Percentiles rank a stretch among this genome's conserved stretches.
These are phyloP conservation scores for Arthromyces matolae DNA, from an alignment of 768 basidiomycete species.

Conservation along the genomic window DNA sequence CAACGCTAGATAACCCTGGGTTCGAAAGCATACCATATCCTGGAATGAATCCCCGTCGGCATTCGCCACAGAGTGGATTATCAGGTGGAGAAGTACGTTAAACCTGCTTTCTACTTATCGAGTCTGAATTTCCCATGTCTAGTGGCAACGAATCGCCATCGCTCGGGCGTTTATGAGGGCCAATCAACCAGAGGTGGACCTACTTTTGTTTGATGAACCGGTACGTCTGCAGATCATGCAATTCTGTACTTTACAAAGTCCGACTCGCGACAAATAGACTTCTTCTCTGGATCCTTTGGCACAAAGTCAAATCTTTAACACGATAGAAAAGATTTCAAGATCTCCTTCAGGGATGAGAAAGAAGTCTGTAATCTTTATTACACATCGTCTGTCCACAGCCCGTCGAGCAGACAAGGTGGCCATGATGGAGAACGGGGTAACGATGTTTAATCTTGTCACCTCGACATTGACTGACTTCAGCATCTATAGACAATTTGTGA, in stretches of 20 bases:
- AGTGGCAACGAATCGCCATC: conserved; percentile 89
- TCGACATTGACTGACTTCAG: conserved; percentile 9
- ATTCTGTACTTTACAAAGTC: conserved; percentile 2
- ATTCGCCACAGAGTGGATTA: conserved; percentile 56
- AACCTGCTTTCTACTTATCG: not conserved
- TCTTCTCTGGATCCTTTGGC: conserved; percentile 79
- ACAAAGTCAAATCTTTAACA: conserved; percentile 76
- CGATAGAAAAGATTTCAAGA: conserved; percentile 62
- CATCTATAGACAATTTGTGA: conserved; percentile 60
- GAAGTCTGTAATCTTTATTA: conserved; percentile 81
- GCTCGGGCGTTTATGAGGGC: conserved; percentile 87
- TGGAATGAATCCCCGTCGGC: conserved; percentile 28
- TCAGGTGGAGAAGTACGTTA: conserved; percentile 78
- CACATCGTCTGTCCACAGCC: conserved; percentile 77
- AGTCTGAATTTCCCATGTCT: conserved; percentile 8
- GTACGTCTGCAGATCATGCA: conserved; percentile 35
- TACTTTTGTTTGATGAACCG: conserved; percentile 84
- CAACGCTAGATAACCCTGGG: conserved; percentile 62
- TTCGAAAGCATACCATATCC: conserved; percentile 52
- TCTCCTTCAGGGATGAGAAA: conserved; percentile 51
- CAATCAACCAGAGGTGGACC: conserved; percentile 66
- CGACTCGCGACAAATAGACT: conserved; percentile 43
- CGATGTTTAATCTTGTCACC: conserved; percentile 13
- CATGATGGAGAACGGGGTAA: conserved; percentile 77
- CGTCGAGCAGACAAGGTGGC: conserved; percentile 83